phyloP scores from a whole-genome alignment of 768 basidiomycete genomes.

The Rhizopogon sp. region DNA sequence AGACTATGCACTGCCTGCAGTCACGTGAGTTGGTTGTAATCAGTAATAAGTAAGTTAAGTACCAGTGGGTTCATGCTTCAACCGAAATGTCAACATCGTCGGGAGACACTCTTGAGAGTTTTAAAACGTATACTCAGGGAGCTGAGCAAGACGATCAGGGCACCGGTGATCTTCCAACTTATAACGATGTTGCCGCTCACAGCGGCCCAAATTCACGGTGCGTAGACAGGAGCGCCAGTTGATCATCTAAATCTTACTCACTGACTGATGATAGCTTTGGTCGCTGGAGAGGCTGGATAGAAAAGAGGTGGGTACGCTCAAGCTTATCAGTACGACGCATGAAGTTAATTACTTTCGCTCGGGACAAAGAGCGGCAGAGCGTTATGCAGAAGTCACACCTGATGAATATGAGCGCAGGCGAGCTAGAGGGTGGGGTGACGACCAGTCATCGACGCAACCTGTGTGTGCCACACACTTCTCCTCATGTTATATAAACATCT shows the following conservation, averaged over 20 bases:
- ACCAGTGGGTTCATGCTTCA: too few relatives aligned
- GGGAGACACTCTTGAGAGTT: constrained; percentile 16
- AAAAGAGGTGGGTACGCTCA: constrained; percentile 58
- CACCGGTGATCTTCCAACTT: constrained; percentile 65
- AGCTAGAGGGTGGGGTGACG: constrained; percentile 67
- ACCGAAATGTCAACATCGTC: background rate
- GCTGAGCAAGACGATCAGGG: constrained; percentile 39
- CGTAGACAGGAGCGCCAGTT: constrained; percentile 11
- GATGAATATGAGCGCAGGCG: constrained; percentile 54
- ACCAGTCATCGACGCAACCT: constrained; percentile 13
- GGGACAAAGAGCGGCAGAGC: constrained; percentile 68
- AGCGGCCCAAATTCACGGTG: constrained; percentile 82
- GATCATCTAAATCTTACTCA: constrained; percentile 1
- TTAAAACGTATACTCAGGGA: constrained; percentile 20
- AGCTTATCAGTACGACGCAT: background rate
- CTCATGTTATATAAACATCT: background rate
- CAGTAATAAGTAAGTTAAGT: too few relatives aligned
- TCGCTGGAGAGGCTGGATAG: constrained; percentile 83
- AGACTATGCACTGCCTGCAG: background rate
- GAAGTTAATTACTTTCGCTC: constrained; percentile 2
- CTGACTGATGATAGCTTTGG: constrained; percentile 56
- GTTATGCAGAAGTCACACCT: constrained; percentile 61
- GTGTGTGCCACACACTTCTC: constrained; percentile 9
- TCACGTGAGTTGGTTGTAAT: background rate
- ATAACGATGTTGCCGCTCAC: constrained; percentile 73